Evolutionary conservation across 768 basidiomycete genomes (phyloP), one percentile per base, ranked within the genome.

Genomic region (Astraeus odoratus): DNA sequence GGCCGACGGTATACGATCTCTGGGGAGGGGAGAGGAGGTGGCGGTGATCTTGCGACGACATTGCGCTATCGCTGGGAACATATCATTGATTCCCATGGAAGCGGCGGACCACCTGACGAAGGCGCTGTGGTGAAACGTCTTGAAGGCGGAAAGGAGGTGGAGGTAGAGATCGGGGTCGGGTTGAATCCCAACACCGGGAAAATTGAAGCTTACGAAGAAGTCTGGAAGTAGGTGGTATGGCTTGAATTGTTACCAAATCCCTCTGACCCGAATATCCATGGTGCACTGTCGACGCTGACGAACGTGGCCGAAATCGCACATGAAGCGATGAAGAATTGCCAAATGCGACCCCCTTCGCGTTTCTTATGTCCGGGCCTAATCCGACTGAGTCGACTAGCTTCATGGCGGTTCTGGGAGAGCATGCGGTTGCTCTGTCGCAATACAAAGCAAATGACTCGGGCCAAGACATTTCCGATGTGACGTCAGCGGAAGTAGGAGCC

Each of bases 391-490:
- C 58, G n/a, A 43, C 37, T 4, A 38, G 42, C 31, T 60, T 57
- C 31, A 39, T 59, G 47, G 58, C 43, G 0, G 41, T 59, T 5
- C 23, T 50, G 9, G 55, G 58, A 24, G 31, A 34, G 15, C 57
- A 50, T 40, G 55, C 50, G 16, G 34, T 55, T 20, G 50, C 48
- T 12, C 39, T 57, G 29, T 56, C 47, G 40, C 40, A 49, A 25
- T 24, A 22, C 15, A 31, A 16, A 29, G 7, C 7, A 6, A 15
- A 8, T 16, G 37, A 12, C 26, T 19, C 26, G 24, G 30, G 19
- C 8, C n/a, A n/a, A n/a, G n/a, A 7, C 20, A 20, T 20, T 22
- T 15, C 35, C 26, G 43, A 9, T 36, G 15, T 16, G 23, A 7
- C 16, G 6, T 29, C 27, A 12, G 27, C 27, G 12, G 18, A 15